phyloP scores from a whole-genome alignment of 495 filamentous ascomycete genomes.

The Neurospora sp. region DNA sequence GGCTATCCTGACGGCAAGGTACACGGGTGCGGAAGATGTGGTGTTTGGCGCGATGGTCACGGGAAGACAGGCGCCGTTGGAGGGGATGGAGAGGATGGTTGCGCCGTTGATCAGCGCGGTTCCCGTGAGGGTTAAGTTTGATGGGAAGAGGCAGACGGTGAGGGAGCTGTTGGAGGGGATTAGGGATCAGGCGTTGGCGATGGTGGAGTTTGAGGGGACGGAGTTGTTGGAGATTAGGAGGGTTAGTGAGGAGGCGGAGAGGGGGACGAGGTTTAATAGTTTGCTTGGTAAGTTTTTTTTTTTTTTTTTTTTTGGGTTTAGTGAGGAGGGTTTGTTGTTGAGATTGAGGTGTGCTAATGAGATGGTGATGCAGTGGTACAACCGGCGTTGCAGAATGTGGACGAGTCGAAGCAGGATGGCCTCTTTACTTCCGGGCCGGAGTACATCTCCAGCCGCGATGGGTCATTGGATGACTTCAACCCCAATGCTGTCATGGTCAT shows the following conservation, averaged over 20 bases:
- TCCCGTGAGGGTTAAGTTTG: constrained; percentile 33
- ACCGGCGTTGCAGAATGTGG: neutral
- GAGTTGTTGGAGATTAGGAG: neutral
- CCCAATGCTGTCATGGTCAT: neutral
- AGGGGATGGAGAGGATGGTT: constrained; percentile 37
- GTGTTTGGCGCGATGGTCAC: constrained; percentile 32
- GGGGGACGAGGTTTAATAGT: neutral
- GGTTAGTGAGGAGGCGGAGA: neutral
- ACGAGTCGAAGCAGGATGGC: neutral
- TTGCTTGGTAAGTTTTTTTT: neutral
- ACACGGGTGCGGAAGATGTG: constrained; percentile 31
- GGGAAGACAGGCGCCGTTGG: constrained; percentile 36
- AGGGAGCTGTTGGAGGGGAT: neutral
- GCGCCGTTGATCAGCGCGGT: constrained; percentile 50
- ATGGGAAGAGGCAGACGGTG: neutral
- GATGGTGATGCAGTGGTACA: neutral
- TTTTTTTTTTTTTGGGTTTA: too few relatives aligned
- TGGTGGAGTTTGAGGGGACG: neutral
- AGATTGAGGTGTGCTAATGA: too few relatives aligned
- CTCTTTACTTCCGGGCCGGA: neutral
- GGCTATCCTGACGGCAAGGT: constrained; percentile 28
- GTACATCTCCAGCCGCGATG: neutral
- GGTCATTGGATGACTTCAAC: neutral
- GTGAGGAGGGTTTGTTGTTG: too few relatives aligned
- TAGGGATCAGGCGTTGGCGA: neutral